Evolutionary conservation across 306 rosid genomes (phyloP).

Genomic region (Quercus bicolor): DNA sequence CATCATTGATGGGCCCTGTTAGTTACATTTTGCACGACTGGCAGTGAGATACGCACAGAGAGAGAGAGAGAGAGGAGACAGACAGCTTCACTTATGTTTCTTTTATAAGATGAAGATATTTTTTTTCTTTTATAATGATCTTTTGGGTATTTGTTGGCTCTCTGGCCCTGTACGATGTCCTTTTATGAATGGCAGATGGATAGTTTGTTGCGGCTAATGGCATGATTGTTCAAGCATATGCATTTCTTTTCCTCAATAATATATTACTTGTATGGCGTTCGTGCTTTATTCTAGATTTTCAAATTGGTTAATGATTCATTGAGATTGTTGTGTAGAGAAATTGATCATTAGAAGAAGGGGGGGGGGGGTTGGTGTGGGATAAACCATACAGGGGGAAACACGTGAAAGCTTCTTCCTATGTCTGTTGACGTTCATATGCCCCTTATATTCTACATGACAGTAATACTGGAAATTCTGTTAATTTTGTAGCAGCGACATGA

Average conservation of each 20-base stretch:
- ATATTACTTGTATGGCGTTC: background rate
- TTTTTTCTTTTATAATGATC: background rate
- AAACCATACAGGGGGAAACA: too few relatives aligned
- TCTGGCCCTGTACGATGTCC: background rate
- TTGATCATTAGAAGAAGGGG: too few relatives aligned
- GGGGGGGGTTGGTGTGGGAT: too few relatives aligned
- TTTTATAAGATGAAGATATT: background rate
- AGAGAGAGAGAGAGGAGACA: too few relatives aligned
- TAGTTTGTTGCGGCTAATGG: background rate
- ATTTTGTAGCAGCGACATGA: too few relatives aligned
- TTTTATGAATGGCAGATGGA: background rate
- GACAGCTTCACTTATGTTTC: background rate
- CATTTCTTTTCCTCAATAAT: background rate
- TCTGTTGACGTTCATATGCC: too few relatives aligned
- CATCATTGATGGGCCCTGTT: conserved; percentile 18
- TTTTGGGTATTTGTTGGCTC: background rate
- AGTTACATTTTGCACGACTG: background rate
- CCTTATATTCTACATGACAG: too few relatives aligned
- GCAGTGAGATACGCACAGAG: background rate
- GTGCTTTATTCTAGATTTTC: background rate
- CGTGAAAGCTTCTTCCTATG: too few relatives aligned
- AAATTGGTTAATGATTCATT: background rate
- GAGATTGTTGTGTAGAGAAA: background rate
- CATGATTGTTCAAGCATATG: background rate
- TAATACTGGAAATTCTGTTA: too few relatives aligned